These are phyloP conservation scores for Yamadazyma taylorii DNA, from an alignment of 1,139 yeast species.

Conservation along the genomic window DNA sequence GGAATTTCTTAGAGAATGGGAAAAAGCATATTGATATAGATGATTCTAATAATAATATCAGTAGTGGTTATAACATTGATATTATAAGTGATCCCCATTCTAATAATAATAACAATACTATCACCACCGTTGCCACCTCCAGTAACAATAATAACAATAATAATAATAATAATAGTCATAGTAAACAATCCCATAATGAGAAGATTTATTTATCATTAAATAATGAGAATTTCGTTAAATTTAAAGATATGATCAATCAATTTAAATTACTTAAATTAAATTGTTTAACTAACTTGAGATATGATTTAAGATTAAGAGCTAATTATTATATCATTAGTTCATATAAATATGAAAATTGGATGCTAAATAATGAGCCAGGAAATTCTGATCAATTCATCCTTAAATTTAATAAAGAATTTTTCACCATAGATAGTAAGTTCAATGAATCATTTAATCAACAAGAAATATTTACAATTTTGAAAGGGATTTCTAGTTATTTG, in stretches of 20 bases:
- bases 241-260: constrained; percentile 45
- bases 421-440: constrained; percentile 47
- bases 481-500: constrained; percentile 59
- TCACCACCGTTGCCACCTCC: too few species aligned
- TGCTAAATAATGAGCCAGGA: constrained; percentile 51
- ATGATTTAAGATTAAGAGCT: constrained; percentile 63
- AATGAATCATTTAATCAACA: constrained; percentile 25
- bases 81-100: too few species aligned
- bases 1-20: constrained; percentile 58
- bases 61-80: constrained; percentile 12
- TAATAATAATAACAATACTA: too few species aligned
- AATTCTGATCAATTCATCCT: constrained; percentile 66
- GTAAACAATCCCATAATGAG: constrained; percentile 20
- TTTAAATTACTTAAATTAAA: constrained; percentile 49
- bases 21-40: constrained; percentile 21
- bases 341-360: constrained; percentile 42
- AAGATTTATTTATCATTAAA: constrained; percentile 38
- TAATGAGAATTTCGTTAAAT: constrained; percentile 41
- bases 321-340: constrained; percentile 59
- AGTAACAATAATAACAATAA: too few species aligned
- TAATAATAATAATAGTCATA: constrained; percentile 1
- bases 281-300: constrained; percentile 58
- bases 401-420: constrained; percentile 59
- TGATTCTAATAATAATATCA: constrained; percentile 5
- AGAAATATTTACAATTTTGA: constrained; percentile 34